A percentile compares a stretch with the other conserved stretches of the same genome.
These are phyloP conservation scores for Penicillium parvum DNA, from an alignment of 495 filamentous ascomycete species.

Conservation along the genomic window DNA sequence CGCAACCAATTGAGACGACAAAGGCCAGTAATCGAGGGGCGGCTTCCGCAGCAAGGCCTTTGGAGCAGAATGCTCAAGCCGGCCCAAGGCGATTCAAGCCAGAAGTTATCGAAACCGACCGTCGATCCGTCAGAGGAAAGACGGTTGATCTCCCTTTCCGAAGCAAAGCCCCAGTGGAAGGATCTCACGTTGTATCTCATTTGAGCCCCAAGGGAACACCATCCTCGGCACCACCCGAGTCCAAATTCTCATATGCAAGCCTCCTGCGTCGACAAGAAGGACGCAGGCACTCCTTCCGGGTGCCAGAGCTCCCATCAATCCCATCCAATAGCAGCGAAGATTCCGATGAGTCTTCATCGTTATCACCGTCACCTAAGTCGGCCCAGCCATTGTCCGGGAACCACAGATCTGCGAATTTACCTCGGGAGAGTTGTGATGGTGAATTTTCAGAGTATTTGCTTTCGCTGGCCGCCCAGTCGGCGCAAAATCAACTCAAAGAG, in stretches of 20 bases:
- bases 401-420: slow-evolving; percentile 38
- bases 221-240: slow-evolving; percentile 27
- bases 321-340: slow-evolving; percentile 55
- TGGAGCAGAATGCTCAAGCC: slow-evolving; percentile 7
- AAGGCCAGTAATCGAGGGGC: slow-evolving; percentile 17
- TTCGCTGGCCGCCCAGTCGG: slow-evolving; percentile 68
- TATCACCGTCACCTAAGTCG: slow-evolving; percentile 42
- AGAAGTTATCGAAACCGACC: slow-evolving; percentile 54
- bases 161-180: background rate
- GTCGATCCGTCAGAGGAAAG: slow-evolving; percentile 38
- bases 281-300: slow-evolving; percentile 51
- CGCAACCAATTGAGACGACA: slow-evolving; percentile 30
- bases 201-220: background rate
- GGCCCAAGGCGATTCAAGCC: slow-evolving; percentile 49
- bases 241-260: slow-evolving; percentile 44
- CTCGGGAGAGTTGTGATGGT: slow-evolving; percentile 61
- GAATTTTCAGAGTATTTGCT: slow-evolving; percentile 70
- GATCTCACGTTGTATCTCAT: background rate
- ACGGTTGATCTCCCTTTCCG: slow-evolving; percentile 14
- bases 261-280: slow-evolving; percentile 36
- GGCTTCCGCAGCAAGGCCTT: background rate
- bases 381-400: slow-evolving; percentile 18
- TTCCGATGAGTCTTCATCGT: slow-evolving; percentile 45
- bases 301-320: slow-evolving; percentile 49
- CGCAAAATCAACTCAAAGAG: slow-evolving; percentile 67